Evolutionary conservation across 2,329 filamentous ascomycete species (phyloP).

Genomic region (Diaporthe batatas): DNA sequence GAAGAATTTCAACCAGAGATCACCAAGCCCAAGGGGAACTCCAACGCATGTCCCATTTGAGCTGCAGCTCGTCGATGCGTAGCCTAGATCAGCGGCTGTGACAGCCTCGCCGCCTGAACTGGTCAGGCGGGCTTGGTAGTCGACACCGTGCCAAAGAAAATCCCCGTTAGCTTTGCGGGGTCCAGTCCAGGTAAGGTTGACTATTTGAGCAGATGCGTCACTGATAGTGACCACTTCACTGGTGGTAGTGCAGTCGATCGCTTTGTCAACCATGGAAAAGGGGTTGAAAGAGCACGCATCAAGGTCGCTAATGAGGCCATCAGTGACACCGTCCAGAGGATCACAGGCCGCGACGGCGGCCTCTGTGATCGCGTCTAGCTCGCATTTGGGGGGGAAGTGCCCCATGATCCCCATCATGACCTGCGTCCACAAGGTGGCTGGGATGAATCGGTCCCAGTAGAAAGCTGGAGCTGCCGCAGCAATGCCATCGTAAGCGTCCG

Average conservation of each 20-base stretch:
- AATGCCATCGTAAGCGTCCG: slow-evolving; percentile 69
- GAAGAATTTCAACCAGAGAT: neutral
- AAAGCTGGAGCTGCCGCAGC: slow-evolving; percentile 62
- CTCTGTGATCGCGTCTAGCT: slow-evolving; percentile 52
- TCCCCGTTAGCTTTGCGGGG: slow-evolving; percentile 1
- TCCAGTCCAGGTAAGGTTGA: slow-evolving; percentile 5
- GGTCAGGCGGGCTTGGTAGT: slow-evolving; percentile 2
- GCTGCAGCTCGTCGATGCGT: neutral
- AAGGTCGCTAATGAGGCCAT: slow-evolving; percentile 56
- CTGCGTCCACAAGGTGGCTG: slow-evolving; percentile 54
- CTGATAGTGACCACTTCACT: neutral
- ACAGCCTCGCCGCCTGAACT: neutral
- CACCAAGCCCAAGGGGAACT: neutral
- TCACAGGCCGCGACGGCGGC: slow-evolving; percentile 60
- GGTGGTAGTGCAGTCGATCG: neutral
- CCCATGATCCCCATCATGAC: slow-evolving; percentile 46
- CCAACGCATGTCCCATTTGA: slow-evolving; percentile 12
- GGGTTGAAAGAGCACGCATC: slow-evolving; percentile 48
- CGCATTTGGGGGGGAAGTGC: slow-evolving; percentile 57
- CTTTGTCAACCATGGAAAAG: neutral
- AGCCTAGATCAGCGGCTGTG: slow-evolving; percentile 10
- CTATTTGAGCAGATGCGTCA: neutral
- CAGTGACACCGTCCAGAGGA: slow-evolving; percentile 59
- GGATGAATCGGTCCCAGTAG: slow-evolving; percentile 49
- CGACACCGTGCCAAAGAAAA: slow-evolving; percentile 5